A percentile compares a stretch with the other conserved stretches of the same genome.
Evolutionary conservation across 345 rosid genomes (phyloP).

Genomic region (Garcia nutans): DNA sequence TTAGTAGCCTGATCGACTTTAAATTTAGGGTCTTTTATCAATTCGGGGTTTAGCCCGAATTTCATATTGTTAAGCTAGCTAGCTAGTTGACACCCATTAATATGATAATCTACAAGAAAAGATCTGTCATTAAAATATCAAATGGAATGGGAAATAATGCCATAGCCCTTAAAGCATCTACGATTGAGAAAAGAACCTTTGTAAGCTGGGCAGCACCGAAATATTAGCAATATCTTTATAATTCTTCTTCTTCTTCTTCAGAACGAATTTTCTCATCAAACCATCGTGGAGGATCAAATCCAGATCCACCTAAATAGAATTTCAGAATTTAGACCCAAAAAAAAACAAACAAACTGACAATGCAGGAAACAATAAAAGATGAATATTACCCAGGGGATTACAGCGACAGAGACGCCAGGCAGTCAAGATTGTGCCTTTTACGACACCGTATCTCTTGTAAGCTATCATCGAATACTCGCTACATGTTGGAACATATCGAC

Average conservation of each 20-base stretch:
- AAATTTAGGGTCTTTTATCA: too few relatives aligned
- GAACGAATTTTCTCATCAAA: constrained; percentile 57
- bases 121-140: too few relatives aligned
- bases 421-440: constrained; percentile 68
- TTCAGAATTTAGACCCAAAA: neutral
- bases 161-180: too few relatives aligned
- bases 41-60: too few relatives aligned
- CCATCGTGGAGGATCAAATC: constrained; percentile 92
- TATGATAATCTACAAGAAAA: too few relatives aligned
- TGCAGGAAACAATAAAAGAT: neutral
- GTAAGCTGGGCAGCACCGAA: neutral
- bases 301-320: constrained; percentile 58
- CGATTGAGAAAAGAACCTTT: too few relatives aligned
- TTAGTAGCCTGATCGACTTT: too few relatives aligned
- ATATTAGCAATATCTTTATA: too few relatives aligned
- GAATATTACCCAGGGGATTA: constrained; percentile 70
- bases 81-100: too few relatives aligned
- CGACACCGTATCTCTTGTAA: constrained; percentile 81
- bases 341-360: neutral
- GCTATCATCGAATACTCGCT: constrained; percentile 94
- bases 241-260: constrained; percentile 42
- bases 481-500: constrained; percentile 81
- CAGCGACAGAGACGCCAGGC: constrained; percentile 91
- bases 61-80: too few relatives aligned
- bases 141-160: too few relatives aligned